phyloP scores from a whole-genome alignment of 148 eudicot genomes.

The Rhododendron mucronatum region DNA sequence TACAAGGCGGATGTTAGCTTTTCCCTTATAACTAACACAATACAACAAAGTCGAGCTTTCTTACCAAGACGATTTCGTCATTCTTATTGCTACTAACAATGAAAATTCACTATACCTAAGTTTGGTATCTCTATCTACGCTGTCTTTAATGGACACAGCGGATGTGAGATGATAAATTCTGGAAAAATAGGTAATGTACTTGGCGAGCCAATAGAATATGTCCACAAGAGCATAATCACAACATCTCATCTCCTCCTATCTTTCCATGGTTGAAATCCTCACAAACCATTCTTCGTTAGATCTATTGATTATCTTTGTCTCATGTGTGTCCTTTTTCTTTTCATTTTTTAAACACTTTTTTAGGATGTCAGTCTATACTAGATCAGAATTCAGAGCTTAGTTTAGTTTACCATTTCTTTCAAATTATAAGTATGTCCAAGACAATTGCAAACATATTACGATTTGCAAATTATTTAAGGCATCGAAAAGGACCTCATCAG shows the following conservation, averaged over 20 bases:
- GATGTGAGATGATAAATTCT: not conserved
- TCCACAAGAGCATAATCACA: not conserved
- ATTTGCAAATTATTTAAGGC: not conserved
- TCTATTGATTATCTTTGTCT: too few relatives aligned
- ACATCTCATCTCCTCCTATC: too few relatives aligned
- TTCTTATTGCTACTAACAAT: not conserved
- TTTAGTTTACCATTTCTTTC: not conserved
- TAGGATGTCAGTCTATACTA: not conserved
- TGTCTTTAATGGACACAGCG: not conserved
- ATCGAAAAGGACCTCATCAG: not conserved
- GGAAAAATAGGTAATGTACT: not conserved
- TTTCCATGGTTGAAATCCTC: too few relatives aligned
- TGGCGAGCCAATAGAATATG: not conserved
- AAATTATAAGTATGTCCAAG: not conserved
- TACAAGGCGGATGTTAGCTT: too few relatives aligned
- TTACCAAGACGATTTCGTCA: not conserved
- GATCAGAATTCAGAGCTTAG: not conserved
- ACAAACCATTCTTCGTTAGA: too few relatives aligned
- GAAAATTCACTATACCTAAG: not conserved
- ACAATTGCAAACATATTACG: not conserved
- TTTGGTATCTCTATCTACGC: not conserved
- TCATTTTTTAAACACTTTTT: not conserved
- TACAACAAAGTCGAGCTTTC: not conserved
- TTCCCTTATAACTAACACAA: not conserved
- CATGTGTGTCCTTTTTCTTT: too few relatives aligned